These are phyloP conservation scores for Colletotrichum simmondsii DNA, from an alignment of 2,329 filamentous ascomycete species.

Conservation along the genomic window DNA sequence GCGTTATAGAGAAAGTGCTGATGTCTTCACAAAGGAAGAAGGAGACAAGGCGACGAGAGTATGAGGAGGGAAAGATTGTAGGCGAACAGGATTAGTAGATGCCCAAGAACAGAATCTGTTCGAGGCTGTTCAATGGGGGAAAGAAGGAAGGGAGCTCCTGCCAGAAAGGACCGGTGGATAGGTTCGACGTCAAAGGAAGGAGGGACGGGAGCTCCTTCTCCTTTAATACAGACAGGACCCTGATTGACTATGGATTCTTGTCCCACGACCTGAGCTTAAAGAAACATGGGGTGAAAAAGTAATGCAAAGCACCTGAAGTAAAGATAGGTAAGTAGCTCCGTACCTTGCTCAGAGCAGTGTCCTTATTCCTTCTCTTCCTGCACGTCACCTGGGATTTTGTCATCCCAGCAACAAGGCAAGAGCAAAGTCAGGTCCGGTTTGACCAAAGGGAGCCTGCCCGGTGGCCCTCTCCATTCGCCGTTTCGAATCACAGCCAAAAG, in stretches of 20 bases:
- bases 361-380: slow-evolving; percentile 9
- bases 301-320: not conserved
- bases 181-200: slow-evolving; percentile 22
- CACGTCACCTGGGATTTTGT: slow-evolving; percentile 6
- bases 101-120: slow-evolving; percentile 3
- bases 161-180: slow-evolving; percentile 16
- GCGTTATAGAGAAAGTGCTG: slow-evolving; percentile 13
- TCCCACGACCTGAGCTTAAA: slow-evolving; percentile 18
- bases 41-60: not conserved
- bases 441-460: slow-evolving; percentile 17
- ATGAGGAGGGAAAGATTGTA: slow-evolving; percentile 21
- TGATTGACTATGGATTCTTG: not conserved
- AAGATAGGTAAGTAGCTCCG: not conserved
- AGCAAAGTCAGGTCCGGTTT: slow-evolving; percentile 14
- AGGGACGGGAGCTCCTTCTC: slow-evolving; percentile 15
- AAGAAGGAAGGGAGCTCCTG: slow-evolving; percentile 15
- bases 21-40: not conserved
- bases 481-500: slow-evolving; percentile 25
- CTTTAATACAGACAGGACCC: slow-evolving; percentile 25
- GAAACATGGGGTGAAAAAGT: slow-evolving; percentile 8
- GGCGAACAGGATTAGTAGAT: slow-evolving; percentile 27
- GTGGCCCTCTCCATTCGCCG: slow-evolving; percentile 22
- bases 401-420: slow-evolving; percentile 5
- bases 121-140: slow-evolving; percentile 14
- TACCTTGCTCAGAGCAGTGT: not conserved